Conservation (phyloP, 768 basidiomycete species). For the Gyrodon lividus region DNA sequence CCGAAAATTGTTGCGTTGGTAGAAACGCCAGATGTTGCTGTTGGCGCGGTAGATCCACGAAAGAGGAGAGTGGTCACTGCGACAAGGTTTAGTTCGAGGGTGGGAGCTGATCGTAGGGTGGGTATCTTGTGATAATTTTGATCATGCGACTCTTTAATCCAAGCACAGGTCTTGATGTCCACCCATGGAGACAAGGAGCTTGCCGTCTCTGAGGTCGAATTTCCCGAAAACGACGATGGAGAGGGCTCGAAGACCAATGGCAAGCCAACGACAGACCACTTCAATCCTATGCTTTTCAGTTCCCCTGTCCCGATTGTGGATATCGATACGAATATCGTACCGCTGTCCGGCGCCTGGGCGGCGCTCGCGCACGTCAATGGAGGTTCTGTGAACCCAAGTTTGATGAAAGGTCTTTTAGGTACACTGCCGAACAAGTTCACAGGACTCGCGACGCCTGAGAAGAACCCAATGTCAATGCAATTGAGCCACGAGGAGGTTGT, state of each 20-base stretch:
- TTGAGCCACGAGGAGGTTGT: conserved; percentile 89
- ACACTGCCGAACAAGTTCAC: conserved; percentile 64
- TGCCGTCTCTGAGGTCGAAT: conserved; percentile 12
- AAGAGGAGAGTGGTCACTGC: conserved; percentile 85
- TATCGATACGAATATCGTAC: conserved; percentile 62
- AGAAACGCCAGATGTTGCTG: conserved; percentile 85
- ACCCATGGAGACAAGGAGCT: conserved; percentile 66
- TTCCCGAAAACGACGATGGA: conserved; percentile 23
- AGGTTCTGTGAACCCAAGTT: conserved; percentile 28
- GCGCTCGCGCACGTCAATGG: conserved; percentile 50
- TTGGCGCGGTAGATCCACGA: conserved; percentile 82
- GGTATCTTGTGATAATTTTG: conserved; percentile 26
- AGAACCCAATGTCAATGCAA: conserved; percentile 95
- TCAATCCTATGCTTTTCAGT: conserved; percentile 11
- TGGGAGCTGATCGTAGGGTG: conserved; percentile 81
- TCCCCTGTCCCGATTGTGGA: conserved; percentile 46
- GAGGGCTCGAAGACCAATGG: not conserved
- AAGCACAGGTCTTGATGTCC: conserved; percentile 71
- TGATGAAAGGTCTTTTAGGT: conserved; percentile 60
- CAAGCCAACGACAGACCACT: conserved; percentile 8
- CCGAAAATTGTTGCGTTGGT: conserved; percentile 81
- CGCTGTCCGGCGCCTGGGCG: conserved; percentile 74
- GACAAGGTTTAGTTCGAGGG: conserved; percentile 81
- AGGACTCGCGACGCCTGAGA: conserved; percentile 83
- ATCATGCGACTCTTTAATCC: not conserved